Base-by-base conservation (phyloP, 1,139 yeast genomes). In the Saccharomyces pastorianus region DNA sequence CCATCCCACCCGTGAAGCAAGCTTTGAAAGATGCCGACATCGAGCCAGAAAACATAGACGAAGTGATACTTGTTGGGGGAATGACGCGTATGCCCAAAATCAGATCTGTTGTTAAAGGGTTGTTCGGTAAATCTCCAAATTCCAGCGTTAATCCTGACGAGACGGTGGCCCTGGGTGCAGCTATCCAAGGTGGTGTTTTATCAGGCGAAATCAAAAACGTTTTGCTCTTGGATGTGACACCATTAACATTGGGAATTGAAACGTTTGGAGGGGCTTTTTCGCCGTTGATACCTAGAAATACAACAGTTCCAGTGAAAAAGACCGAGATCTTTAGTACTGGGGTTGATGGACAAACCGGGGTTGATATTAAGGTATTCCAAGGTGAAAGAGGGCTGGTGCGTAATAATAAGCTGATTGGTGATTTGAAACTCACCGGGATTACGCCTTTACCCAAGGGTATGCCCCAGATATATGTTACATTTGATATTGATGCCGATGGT, bases 161-260 rank as follows among this genome's bases (percentile, higher is more conserved):
- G 68, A 91, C 93, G 0, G 95, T 86, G n/a, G 93, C 93, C 1
- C 68, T 86, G 47, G 95, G 95, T 55, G 95, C 95, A 4, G 93
- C 93, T 2, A 85, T 86, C 56, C 95, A 85, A 70, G 93, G 90
- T 26, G 91, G 89, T 27, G 83, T 85, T 5, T 71, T 85, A 34
- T 81, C 88, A 1, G 93, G 93, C 2, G 85, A 83, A 57, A 77
- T 77, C 20, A 82, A 79, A 64, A 82, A 86, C 66, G 93, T 86
- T 13, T 77, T 86, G 25, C 71, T 86, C 52, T 71, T 86, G 46
- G 95, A 86, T 71, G 95, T 86, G 8, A 85, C 91, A 1, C 93
- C 95, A 13, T 73, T 86, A 58, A 83, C 91, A 3, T 72, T 86
- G 50, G 95, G 95, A 50, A 86, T 86, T 61, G 95, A 86, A 69